Percentiles rank a stretch among this genome's conserved stretches.
Evolutionary conservation across 2,329 filamentous ascomycete species (phyloP).

Genomic region (Verticillium albo-atrum): DNA sequence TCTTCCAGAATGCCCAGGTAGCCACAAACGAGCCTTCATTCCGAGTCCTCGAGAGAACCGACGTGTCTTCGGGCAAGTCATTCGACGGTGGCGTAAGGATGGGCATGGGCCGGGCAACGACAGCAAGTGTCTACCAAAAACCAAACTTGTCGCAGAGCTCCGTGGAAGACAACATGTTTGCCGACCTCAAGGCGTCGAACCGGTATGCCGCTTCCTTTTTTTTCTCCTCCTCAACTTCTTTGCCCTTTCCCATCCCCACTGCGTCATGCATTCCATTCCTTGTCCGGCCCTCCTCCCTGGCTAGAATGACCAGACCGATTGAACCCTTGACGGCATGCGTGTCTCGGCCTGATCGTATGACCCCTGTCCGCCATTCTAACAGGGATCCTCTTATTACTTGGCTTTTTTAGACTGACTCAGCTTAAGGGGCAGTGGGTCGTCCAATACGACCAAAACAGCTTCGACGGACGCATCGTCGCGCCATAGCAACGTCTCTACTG

Average conservation of each 20-base stretch:
- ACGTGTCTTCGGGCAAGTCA: slow-evolving; percentile 38
- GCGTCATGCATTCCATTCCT: slow-evolving; percentile 1
- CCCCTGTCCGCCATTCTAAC: slow-evolving; percentile 5
- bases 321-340: slow-evolving; percentile 1
- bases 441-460: slow-evolving; percentile 56
- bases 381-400: slow-evolving; percentile 4
- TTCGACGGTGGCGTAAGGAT: slow-evolving; percentile 46
- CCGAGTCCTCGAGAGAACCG: slow-evolving; percentile 52
- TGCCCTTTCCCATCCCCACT: slow-evolving; percentile 4
- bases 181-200: slow-evolving; percentile 48
- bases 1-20: slow-evolving; percentile 46
- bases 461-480: slow-evolving; percentile 58
- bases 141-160: slow-evolving; percentile 30
- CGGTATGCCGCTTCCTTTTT: slow-evolving; percentile 40
- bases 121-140: slow-evolving; percentile 23
- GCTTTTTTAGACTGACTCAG: slow-evolving; percentile 27
- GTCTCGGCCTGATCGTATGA: slow-evolving; percentile 4
- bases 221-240: slow-evolving; percentile 5
- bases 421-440: slow-evolving; percentile 53
- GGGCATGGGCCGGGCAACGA: slow-evolving; percentile 33
- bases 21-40: slow-evolving; percentile 41
- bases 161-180: slow-evolving; percentile 54
- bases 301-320: background rate
- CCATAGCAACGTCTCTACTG: slow-evolving; percentile 58
- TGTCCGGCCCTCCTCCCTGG: background rate